Evolutionary conservation across 805 yeast genomes (phyloP).

Genomic region (Candida wancherniae): DNA sequence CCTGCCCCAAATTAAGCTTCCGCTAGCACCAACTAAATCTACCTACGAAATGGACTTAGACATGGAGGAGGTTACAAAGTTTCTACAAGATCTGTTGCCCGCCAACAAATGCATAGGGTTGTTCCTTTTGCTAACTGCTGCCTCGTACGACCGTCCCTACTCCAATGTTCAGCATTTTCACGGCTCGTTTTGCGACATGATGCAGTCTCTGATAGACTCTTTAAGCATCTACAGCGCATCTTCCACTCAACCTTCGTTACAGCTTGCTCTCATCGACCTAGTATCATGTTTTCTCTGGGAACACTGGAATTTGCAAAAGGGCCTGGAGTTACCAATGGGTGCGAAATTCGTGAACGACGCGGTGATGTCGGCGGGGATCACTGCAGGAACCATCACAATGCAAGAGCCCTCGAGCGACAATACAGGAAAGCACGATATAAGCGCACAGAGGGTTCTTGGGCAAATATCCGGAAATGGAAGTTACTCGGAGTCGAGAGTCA

Average conservation of each 20-base stretch:
- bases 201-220: conserved; percentile 10
- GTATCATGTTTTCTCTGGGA: conserved; percentile 12
- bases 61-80: conserved; percentile 2
- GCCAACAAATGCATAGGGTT: conserved; percentile 10
- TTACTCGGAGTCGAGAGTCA: conserved; percentile 4
- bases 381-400: conserved; percentile 8
- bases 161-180: conserved; percentile 11
- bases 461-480: too few species aligned
- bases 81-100: conserved; percentile 3
- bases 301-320: conserved; percentile 14
- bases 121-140: conserved; percentile 9
- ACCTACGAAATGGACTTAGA: conserved; percentile 5
- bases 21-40: conserved; percentile 1
- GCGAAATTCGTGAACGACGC: conserved; percentile 6
- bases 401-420: conserved; percentile 2
- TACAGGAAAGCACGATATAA: conserved; percentile 2
- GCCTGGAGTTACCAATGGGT: conserved; percentile 3
- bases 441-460: too few species aligned
- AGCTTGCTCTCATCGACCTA: conserved; percentile 10
- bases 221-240: conserved; percentile 5
- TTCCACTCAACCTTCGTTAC: conserved; percentile 7
- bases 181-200: conserved; percentile 8
- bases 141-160: conserved; percentile 5
- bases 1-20: conserved; percentile 1
- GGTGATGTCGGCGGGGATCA: conserved; percentile 7